These are phyloP conservation scores for Cutaneotrichosporon sp. DNA, from an alignment of 1,284 basidiomycete species.

Conservation along the genomic window DNA sequence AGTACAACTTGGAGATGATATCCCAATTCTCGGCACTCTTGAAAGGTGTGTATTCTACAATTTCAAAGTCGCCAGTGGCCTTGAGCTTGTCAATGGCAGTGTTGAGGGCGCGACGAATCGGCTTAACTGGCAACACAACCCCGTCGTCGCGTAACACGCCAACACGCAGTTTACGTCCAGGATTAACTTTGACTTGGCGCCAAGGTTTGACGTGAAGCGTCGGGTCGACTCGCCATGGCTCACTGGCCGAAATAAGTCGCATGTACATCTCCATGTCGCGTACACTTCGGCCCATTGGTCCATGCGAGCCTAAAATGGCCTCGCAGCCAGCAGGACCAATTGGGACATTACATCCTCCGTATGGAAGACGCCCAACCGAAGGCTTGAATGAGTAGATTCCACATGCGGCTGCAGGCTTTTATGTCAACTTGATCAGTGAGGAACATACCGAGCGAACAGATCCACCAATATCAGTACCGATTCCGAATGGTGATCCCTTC, in stretches of 20 bases:
- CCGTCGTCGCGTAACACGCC: conserved; percentile 59
- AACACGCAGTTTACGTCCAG: conserved; percentile 57
- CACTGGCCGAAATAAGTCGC: conserved; percentile 51
- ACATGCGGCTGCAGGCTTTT: conserved; percentile 35
- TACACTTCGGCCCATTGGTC: conserved; percentile 63
- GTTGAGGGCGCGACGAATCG: conserved; percentile 49
- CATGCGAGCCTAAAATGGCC: conserved; percentile 49
- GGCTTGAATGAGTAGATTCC: conserved; percentile 52
- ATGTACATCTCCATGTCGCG: conserved; percentile 63
- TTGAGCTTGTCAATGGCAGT: conserved; percentile 36
- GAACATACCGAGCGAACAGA: conserved; percentile 20
- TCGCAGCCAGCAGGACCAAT: conserved; percentile 34
- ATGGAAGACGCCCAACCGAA: conserved; percentile 41
- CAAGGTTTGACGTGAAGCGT: conserved; percentile 53
- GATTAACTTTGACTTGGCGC: conserved; percentile 55
- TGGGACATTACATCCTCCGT: conserved; percentile 35
- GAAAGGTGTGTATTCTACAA: conserved; percentile 37
- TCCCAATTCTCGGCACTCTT: conserved; percentile 33
- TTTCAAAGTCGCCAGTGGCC: conserved; percentile 31
- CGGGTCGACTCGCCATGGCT: conserved; percentile 69
- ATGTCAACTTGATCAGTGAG: not conserved
- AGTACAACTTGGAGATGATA: conserved; percentile 47
- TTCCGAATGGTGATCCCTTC: conserved; percentile 61
- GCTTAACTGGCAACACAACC: conserved; percentile 58
- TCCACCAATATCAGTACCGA: conserved; percentile 57